A percentile compares a stretch with the other conserved stretches of the same genome.
Evolutionary conservation across 306 rosid species (phyloP).

Genomic region (Urtica urens): DNA sequence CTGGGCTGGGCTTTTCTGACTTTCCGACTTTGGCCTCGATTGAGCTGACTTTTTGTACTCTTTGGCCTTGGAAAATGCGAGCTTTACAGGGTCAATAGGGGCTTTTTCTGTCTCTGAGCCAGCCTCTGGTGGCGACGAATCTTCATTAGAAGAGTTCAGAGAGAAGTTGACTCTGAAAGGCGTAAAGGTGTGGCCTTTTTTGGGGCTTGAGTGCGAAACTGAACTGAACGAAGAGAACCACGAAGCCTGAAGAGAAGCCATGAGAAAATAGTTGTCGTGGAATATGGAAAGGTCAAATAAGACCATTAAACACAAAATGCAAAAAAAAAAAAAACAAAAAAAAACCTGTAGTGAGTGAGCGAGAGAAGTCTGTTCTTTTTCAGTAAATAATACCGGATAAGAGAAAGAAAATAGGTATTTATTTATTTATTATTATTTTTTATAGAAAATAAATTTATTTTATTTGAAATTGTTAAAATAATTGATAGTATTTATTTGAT

Average conservation of each 20-base stretch:
- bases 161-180: slow-evolving; percentile 26
- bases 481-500: too few relatives aligned
- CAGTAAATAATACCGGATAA: neutral
- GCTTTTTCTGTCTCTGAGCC: slow-evolving; percentile 13
- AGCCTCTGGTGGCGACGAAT: slow-evolving; percentile 31
- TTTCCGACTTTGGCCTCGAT: slow-evolving; percentile 13
- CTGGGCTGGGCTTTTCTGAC: slow-evolving; percentile 18
- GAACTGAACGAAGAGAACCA: slow-evolving; percentile 31
- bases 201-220: slow-evolving; percentile 21
- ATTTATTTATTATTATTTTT: too few relatives aligned
- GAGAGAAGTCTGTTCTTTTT: neutral
- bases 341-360: too few relatives aligned
- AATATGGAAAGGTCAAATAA: neutral
- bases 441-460: neutral
- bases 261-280: slow-evolving; percentile 1
- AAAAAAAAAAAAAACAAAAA: too few relatives aligned
- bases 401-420: neutral
- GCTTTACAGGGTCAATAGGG: slow-evolving; percentile 46
- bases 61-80: slow-evolving; percentile 54
- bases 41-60: slow-evolving; percentile 33
- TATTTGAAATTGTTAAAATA: too few relatives aligned
- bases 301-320: neutral
- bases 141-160: slow-evolving; percentile 22
- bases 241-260: slow-evolving; percentile 46
- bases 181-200: slow-evolving; percentile 19